phyloP scores from a whole-genome alignment of 176 grass and related monocot species.

The Raddia guianensis region DNA sequence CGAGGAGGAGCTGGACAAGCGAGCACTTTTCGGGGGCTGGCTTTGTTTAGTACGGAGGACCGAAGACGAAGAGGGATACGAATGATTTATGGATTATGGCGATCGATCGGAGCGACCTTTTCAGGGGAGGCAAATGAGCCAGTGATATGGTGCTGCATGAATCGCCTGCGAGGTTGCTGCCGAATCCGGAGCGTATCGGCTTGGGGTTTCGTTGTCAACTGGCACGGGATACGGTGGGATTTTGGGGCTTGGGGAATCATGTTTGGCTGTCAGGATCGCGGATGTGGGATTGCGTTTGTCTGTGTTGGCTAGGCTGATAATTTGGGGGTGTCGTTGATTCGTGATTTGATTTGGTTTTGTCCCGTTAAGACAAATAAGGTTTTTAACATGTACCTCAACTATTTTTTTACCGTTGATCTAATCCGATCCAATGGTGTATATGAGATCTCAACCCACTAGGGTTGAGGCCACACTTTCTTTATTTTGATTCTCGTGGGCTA shows the following conservation, averaged over 20 bases:
- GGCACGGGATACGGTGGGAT: background rate
- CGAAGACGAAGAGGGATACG: background rate
- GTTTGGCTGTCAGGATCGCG: slow-evolving; percentile 3
- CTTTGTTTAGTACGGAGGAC: background rate
- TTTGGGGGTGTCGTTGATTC: no score
- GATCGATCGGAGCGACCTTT: slow-evolving; percentile 10
- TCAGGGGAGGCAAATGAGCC: background rate
- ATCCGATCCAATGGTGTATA: no score
- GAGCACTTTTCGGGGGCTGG: slow-evolving; percentile 29
- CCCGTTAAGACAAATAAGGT: no score
- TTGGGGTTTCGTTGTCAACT: background rate
- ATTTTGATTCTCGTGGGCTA: no score
- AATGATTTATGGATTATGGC: background rate
- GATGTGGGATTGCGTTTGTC: background rate
- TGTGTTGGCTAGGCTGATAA: background rate
- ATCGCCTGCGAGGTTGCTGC: background rate
- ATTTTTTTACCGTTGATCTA: no score
- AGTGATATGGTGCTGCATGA: background rate
- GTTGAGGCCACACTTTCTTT: no score
- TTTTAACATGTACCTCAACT: no score
- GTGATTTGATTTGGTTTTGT: no score
- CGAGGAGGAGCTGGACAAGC: slow-evolving; percentile 21
- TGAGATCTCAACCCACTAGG: no score
- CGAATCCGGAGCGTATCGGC: slow-evolving; percentile 4
- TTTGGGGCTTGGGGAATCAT: background rate